Evolutionary conservation across 2,329 filamentous ascomycete genomes (phyloP), one percentile per base, ranked within the genome.

Genomic region (Apiospora hydei): DNA sequence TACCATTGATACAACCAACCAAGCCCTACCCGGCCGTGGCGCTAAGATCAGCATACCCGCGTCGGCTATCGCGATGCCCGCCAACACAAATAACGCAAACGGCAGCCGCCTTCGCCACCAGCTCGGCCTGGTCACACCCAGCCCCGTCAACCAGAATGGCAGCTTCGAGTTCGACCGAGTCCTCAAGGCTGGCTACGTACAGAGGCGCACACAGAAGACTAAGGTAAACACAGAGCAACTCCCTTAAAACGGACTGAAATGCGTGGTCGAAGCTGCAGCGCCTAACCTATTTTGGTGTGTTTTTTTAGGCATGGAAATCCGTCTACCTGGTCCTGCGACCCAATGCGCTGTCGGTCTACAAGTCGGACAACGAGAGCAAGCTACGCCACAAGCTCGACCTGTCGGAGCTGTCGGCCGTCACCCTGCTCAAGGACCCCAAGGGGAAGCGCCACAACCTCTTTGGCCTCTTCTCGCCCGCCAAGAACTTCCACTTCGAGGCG

Each of bases 141-240:
- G 94, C 43, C 94, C 95, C 5, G 94, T 98, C 75, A 97, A 96
- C 80, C 92, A 97, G 82, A 95, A 97, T 82, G 96, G 96, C 74
- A 96, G 94, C 82, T 99, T 98, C 81, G 95, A 96, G 79, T 97
- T 97, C 79, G 96, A 99, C 82, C 92, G 95, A 69, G 94, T 98
- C 71, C 89, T 98, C 81, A 98, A 97, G 84, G 91, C 92, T 72
- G 95, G 96, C 72, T 93, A 92, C 76, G 91, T 98, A 51, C 89
- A 93, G 79, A 97, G 97, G 83, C 91, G 96, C 76, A 97, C 95
- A 24, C 93, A 95, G 78, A 98, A 96, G 86, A 98, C 96, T 73
- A 98, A 97, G 91, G 94, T 95, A 82, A 71, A 81, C 74, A 81
- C 74, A 49, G 64, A 64, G 34, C 57, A 64, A 64, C 69, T 26